Conservation (phyloP, 1,139 yeast species). For the Yamadazyma aaseri region DNA sequence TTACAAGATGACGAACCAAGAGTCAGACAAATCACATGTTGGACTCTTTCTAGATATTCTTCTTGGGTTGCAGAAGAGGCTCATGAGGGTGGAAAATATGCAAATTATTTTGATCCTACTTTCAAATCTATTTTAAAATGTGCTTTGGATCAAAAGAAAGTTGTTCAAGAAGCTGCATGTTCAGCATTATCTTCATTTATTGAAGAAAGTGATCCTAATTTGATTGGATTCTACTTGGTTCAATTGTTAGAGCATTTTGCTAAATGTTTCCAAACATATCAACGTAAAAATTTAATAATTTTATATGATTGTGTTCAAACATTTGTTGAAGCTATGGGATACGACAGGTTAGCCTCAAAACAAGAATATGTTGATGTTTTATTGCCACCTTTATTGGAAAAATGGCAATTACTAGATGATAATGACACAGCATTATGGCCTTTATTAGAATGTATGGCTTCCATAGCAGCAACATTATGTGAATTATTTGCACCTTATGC, state of each 20-base stretch:
- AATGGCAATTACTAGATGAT: slow-evolving; percentile 76
- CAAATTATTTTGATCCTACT: slow-evolving; percentile 72
- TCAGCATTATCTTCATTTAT: slow-evolving; percentile 81
- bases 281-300: slow-evolving; percentile 75
- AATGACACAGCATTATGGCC: slow-evolving; percentile 89
- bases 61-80: slow-evolving; percentile 77
- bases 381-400: slow-evolving; percentile 75
- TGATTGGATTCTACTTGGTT: slow-evolving; percentile 47
- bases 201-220: slow-evolving; percentile 69
- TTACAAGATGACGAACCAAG: slow-evolving; percentile 75
- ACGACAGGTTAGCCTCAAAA: slow-evolving; percentile 50
- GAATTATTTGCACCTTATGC: slow-evolving; percentile 89
- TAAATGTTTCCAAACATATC: slow-evolving; percentile 72
- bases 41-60: slow-evolving; percentile 89
- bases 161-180: slow-evolving; percentile 93
- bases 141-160: slow-evolving; percentile 79
- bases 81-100: slow-evolving; percentile 56
- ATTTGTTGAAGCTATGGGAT: slow-evolving; percentile 73
- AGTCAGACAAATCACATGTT: slow-evolving; percentile 89
- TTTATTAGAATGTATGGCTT: slow-evolving; percentile 85
- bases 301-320: slow-evolving; percentile 93
- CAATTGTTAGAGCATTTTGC: slow-evolving; percentile 70
- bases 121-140: slow-evolving; percentile 72
- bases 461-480: slow-evolving; percentile 85
- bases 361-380: slow-evolving; percentile 59